phyloP scores from a whole-genome alignment of 2,329 filamentous ascomycete species.

The Fusarium verrucosum region DNA sequence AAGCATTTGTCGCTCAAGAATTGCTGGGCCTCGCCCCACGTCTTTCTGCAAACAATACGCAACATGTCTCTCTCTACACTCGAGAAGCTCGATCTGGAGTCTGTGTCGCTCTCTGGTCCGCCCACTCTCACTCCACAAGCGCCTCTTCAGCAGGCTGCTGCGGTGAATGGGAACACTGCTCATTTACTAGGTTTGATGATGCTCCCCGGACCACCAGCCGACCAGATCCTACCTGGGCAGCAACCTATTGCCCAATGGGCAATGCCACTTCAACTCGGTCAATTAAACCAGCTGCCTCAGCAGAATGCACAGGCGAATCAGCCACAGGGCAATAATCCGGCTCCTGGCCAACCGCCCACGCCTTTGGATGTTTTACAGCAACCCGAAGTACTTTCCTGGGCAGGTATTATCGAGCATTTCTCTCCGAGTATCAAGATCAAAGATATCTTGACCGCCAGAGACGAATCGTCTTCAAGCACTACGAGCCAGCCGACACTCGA shows the following conservation, averaged over 20 bases:
- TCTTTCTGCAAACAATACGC: constrained; percentile 62
- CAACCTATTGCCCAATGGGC: not conserved
- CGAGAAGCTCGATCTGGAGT: constrained; percentile 66
- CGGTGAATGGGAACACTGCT: constrained; percentile 10
- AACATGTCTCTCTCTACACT: constrained; percentile 59
- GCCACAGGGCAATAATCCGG: constrained; percentile 1
- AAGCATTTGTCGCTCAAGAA: constrained; percentile 71
- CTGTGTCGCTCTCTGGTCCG: constrained; percentile 69
- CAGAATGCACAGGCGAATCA: constrained; percentile 2
- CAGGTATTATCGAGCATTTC: constrained; percentile 55
- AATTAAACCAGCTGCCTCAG: not conserved
- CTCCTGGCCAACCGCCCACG: not conserved
- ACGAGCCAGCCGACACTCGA: constrained; percentile 8
- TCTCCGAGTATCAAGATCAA: constrained; percentile 50
- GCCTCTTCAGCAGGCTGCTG: constrained; percentile 37
- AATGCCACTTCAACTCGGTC: not conserved
- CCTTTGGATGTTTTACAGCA: constrained; percentile 33
- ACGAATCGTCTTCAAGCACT: not conserved
- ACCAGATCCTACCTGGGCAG: not conserved
- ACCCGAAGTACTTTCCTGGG: constrained; percentile 52
- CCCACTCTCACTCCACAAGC: constrained; percentile 44
- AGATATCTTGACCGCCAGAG: constrained; percentile 25
- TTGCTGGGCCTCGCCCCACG: constrained; percentile 71
- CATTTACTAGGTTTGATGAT: constrained; percentile 32
- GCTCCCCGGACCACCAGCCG: not conserved